Evolutionary conservation across 345 rosid genomes (phyloP), one percentile per base, ranked within the genome.

Genomic region (Laguncularia racemosa): DNA sequence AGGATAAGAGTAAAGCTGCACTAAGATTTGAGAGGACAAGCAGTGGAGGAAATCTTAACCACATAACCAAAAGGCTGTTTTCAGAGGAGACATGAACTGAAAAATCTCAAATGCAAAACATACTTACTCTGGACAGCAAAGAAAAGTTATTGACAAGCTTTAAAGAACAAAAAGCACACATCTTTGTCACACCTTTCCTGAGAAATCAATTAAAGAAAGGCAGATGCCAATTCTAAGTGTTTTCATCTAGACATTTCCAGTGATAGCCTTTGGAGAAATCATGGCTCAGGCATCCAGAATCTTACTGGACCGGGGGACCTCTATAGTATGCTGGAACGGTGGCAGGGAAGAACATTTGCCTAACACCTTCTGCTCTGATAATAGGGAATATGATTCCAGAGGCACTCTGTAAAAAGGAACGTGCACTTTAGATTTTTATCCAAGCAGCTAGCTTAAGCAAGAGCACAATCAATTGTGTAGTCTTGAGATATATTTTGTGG

Each of bases 321-420:
- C 75, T 70, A 61, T 78, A 72, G 58, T 70, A 75, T 18, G 80
- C 73, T 23, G 78, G 80, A 52, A 75, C 73, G 17, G 73, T 75
- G 18, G 63, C 73, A 13, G 80, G 81, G 71, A 79, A 73, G 72
- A 79, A 73, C 78, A 76, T 73, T 65, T 76, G 78, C 58, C 76
- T 65, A 16, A 75, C 65, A 20, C 84, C 81, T 63, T 76, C 84
- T 4, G 80, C 78, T 51, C 51, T 72, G n/a, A 75, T 71, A 46
- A 75, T 69, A 16, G 83, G 83, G 59, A 75, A 69, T 40, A 74
- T 69, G 52, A 74, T 74, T 49, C 78, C 76, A 6, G 80, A 73
- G 43, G 83, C 83, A 19, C 66, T 61, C 82, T 77, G 65, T 55
- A 56, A 55, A n/a, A 55, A 44, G 15, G 44, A 46, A 44, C 33